phyloP scores from a whole-genome alignment of 306 rosid species.

The Trifolium repens region DNA sequence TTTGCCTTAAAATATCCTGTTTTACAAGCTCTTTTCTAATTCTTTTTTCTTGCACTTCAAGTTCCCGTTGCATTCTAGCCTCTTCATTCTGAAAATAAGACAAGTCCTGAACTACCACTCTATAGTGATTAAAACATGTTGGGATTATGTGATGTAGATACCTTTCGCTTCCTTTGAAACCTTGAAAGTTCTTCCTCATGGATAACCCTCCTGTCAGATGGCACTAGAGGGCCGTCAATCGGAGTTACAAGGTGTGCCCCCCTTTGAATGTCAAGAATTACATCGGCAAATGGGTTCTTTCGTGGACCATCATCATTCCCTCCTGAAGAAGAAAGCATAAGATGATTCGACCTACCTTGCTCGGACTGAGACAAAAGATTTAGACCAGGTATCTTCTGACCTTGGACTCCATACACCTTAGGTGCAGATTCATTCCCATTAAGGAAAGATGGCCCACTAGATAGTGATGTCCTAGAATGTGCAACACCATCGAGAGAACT shows the following conservation, averaged over 20 bases:
- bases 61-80: conserved; percentile 67
- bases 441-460: conserved; percentile 45
- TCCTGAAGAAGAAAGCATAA: conserved; percentile 54
- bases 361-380: conserved; percentile 55
- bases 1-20: conserved; percentile 76
- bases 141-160: conserved; percentile 32
- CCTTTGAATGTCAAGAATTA: conserved; percentile 45
- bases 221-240: conserved; percentile 47
- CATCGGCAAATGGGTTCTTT: conserved; percentile 50
- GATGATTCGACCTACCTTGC: conserved; percentile 55
- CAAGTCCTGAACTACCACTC: conserved; percentile 35
- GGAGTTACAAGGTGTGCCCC: conserved; percentile 55
- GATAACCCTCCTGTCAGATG: conserved; percentile 50
- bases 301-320: conserved; percentile 46
- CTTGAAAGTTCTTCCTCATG: conserved; percentile 58
- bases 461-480: conserved; percentile 48
- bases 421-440: conserved; percentile 56
- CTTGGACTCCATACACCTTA: conserved; percentile 57
- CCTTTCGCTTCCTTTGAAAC: conserved; percentile 74
- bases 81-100: conserved; percentile 61
- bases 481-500: conserved; percentile 53
- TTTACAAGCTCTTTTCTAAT: conserved; percentile 74
- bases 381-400: conserved; percentile 54
- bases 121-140: conserved; percentile 16
- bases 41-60: conserved; percentile 79